phyloP scores from a whole-genome alignment of 176 grass and related monocot species.

The Oryza meridionalis region DNA sequence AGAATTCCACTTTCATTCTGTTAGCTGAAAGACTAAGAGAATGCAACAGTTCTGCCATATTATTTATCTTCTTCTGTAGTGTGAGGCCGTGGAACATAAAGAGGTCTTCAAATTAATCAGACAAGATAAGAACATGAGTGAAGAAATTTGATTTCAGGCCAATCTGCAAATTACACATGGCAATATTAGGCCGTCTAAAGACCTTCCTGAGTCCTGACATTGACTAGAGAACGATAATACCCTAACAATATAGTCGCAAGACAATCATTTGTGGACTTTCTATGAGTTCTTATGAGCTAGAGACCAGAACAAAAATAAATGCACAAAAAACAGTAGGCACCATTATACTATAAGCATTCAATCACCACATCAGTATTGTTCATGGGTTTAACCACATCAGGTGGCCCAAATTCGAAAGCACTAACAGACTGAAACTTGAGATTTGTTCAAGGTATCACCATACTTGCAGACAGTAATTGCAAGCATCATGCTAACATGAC shows the following conservation, averaged over 20 bases:
- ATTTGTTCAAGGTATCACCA: neutral
- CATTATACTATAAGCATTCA: neutral
- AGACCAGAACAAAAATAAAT: slow-evolving; percentile 22
- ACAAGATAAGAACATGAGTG: neutral
- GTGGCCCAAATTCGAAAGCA: neutral
- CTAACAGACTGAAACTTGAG: neutral
- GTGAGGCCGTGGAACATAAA: neutral
- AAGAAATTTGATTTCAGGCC: neutral
- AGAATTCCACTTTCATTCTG: neutral
- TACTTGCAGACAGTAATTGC: neutral
- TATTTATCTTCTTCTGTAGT: neutral
- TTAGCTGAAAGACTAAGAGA: neutral
- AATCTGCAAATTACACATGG: neutral
- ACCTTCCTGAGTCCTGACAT: too few relatives aligned
- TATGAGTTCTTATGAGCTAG: neutral
- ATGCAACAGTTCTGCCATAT: neutral
- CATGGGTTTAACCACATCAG: slow-evolving; percentile 1
- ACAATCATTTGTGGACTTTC: neutral
- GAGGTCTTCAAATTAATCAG: neutral
- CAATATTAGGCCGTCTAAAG: neutral
- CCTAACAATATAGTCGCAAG: neutral
- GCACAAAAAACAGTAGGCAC: neutral
- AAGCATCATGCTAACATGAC: neutral
- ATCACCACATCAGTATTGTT: neutral
- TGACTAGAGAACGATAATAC: neutral